Percentiles rank a stretch among this genome's conserved stretches.
Evolutionary conservation across 2,329 filamentous ascomycete species (phyloP).

Genomic region (Botrytis squamosa): DNA sequence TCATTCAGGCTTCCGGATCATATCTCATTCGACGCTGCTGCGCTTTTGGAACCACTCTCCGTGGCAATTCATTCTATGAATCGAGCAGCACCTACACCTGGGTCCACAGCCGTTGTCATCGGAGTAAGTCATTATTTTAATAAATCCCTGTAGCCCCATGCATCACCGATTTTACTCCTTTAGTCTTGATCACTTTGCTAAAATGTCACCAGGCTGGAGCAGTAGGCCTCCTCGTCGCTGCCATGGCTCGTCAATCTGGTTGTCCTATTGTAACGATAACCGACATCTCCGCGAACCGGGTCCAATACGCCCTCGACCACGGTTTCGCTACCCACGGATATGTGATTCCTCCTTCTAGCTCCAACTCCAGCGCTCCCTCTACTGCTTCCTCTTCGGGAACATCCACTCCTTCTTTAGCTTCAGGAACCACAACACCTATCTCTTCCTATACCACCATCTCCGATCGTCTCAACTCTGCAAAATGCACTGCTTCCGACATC

Average conservation of each 20-base stretch:
- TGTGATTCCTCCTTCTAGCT: conserved; percentile 50
- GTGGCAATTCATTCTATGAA: conserved; percentile 63
- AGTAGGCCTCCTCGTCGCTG: conserved; percentile 61
- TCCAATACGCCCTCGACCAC: conserved; percentile 57
- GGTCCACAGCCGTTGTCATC: conserved; percentile 60
- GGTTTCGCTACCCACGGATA: conserved; percentile 61
- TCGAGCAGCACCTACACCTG: conserved; percentile 51
- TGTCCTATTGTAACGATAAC: conserved; percentile 59
- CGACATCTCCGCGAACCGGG: conserved; percentile 59
- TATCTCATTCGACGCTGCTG: conserved; percentile 58
- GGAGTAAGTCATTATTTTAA: conserved; percentile 42
- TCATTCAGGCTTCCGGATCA: conserved; percentile 53
- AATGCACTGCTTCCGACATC: conserved; percentile 50
- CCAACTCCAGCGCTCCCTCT: conserved; percentile 48
- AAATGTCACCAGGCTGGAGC: conserved; percentile 46
- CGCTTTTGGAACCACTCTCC: conserved; percentile 60
- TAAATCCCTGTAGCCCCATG: background rate
- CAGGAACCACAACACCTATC: conserved; percentile 40
- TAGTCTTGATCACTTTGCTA: background rate
- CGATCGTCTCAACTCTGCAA: conserved; percentile 53
- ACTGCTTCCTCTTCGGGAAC: conserved; percentile 21
- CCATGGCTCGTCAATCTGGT: conserved; percentile 60
- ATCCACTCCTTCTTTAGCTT: background rate
- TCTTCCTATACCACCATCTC: conserved; percentile 44
- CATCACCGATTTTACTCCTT: too few relatives aligned